These are phyloP conservation scores for Marsdenia floribunda DNA, from an alignment of 257 asterid species.

Conservation along the genomic window DNA sequence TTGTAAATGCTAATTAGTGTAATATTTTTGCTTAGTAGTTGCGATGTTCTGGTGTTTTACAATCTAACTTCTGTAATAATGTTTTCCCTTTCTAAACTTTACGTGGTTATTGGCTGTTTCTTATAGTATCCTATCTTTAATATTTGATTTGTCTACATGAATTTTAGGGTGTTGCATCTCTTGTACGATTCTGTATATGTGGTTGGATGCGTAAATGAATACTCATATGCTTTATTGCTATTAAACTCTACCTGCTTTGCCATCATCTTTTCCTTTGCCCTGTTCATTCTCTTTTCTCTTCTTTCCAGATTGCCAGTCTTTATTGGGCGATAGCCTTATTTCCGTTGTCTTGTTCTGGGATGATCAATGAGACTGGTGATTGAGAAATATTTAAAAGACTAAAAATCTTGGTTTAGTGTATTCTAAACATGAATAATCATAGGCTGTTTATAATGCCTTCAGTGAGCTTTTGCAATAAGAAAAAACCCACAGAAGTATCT, in stretches of 20 bases:
- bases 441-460: background rate
- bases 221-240: background rate
- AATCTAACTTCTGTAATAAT: background rate
- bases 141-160: background rate
- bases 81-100: background rate
- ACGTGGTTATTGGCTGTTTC: background rate
- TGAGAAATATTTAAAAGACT: background rate
- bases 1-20: background rate
- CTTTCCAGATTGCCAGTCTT: background rate
- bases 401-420: background rate
- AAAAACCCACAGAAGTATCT: background rate
- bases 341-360: background rate
- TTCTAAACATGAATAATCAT: background rate
- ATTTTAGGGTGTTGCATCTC: background rate
- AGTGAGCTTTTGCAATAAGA: background rate
- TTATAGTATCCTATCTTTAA: background rate
- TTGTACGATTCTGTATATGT: background rate
- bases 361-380: background rate
- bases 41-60: background rate
- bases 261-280: too few relatives aligned
- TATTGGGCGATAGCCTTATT: background rate
- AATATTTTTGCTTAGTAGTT: background rate
- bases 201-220: background rate
- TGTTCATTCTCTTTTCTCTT: too few relatives aligned
- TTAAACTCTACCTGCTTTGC: too few relatives aligned